Base-by-base conservation (phyloP, 2,329 filamentous ascomycete genomes). In the Trichoderma harzianum region DNA sequence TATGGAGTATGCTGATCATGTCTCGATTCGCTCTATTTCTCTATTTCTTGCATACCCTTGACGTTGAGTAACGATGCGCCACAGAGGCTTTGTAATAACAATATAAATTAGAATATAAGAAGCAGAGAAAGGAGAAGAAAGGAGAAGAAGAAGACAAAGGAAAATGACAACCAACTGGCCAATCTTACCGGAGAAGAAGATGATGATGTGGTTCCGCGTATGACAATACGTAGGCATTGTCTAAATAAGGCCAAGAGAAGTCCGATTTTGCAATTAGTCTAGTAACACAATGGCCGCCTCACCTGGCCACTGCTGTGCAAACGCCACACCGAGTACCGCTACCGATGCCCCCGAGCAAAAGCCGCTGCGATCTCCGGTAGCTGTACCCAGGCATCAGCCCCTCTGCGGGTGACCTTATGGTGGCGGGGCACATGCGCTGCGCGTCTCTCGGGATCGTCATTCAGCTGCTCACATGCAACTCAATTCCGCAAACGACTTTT, bases 391-490 rank as follows among this genome's bases (percentile, higher is more conserved):
- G 14, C 18, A 10, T 7, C 43, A 53, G 57, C 71, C 36, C 47
- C 43, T 51, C 66, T 55, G 58, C 47, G 28, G 21, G 32, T 61
- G 66, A 61, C 60, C 53, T 51, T 60, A n/a, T 2, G 21, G 67
- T 72, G 67, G 71, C 71, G 71, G 71, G 71, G 71, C 71, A 72
- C 66, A 68, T 72, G 71, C 58, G 47, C 66, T 58, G 61, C 60
- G 65, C 68, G 58, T 62, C 51, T 57, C 70, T 70, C 55, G 16
- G 39, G 32, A 58, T 69, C 71, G 71, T 72, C 71, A 72, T 72
- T 72, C 66, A 70, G 67, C 71, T 63, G 70, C 67, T 72, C 71
- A 70, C 71, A 70, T 70, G 66, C 66, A 70, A 64, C 65, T 60
- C 51, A 61, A 70, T 65, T 68, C 71, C n/a, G 47, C n/a, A 60